A percentile compares a stretch with the other conserved stretches of the same genome.
Evolutionary conservation across 352 stramenopile genomes (phyloP).

Genomic region (Globisporangium polare): DNA sequence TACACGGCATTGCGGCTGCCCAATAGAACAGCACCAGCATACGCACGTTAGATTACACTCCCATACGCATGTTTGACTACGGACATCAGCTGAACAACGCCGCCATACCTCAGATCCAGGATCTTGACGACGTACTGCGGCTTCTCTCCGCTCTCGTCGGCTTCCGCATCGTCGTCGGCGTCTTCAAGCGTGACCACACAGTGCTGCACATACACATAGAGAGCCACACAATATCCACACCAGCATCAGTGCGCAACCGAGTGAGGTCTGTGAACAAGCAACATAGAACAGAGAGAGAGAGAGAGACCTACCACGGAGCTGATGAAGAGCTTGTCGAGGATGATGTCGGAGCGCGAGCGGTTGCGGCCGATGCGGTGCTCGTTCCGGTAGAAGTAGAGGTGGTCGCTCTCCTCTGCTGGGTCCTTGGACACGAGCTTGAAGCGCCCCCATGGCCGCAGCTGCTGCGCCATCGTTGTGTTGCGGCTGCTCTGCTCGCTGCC

Average conservation of each 20-base stretch:
- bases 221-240: not conserved
- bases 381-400: slow-evolving; percentile 52
- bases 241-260: not conserved
- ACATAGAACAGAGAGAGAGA: not conserved
- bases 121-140: slow-evolving; percentile 30
- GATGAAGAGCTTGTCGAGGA: slow-evolving; percentile 60
- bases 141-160: slow-evolving; percentile 3
- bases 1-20: slow-evolving; percentile 67
- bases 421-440: slow-evolving; percentile 65
- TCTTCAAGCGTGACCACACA: slow-evolving; percentile 45
- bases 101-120: slow-evolving; percentile 49
- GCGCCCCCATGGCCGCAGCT: slow-evolving; percentile 40
- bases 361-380: slow-evolving; percentile 54
- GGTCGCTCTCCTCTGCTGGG: slow-evolving; percentile 42
- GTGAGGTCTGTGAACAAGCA: not conserved
- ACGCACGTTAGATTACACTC: too few relatives aligned
- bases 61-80: too few relatives aligned
- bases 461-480: not conserved
- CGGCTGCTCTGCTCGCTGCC: not conserved
- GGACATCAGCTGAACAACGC: too few relatives aligned
- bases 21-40: not conserved
- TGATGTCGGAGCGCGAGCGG: slow-evolving; percentile 34
- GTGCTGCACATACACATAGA: slow-evolving; percentile 32
- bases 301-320: slow-evolving; percentile 50
- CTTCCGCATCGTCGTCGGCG: slow-evolving; percentile 12